These are phyloP conservation scores for Fusarium newnesense DNA, from an alignment of 2,329 filamentous ascomycete species.

Conservation along the genomic window DNA sequence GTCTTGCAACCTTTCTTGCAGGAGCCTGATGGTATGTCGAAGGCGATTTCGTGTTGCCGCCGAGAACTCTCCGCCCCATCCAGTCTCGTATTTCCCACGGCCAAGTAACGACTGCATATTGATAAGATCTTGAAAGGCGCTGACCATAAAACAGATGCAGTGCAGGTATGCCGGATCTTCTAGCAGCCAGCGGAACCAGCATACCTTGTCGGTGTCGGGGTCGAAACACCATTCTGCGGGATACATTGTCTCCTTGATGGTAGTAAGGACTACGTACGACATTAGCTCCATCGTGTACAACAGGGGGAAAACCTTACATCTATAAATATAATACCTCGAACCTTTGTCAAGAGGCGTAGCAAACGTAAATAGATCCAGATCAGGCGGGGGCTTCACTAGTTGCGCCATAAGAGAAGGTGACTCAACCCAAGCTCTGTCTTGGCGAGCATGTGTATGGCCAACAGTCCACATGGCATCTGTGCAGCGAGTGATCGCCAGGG, in stretches of 20 bases:
- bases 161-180: conserved; percentile 43
- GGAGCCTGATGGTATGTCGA: conserved; percentile 24
- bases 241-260: conserved; percentile 44
- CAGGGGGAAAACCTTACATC: conserved; percentile 3
- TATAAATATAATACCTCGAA: conserved; percentile 28
- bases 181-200: conserved; percentile 46
- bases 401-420: conserved; percentile 25
- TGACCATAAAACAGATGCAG: conserved; percentile 40
- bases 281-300: background rate
- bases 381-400: conserved; percentile 22
- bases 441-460: background rate
- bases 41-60: conserved; percentile 19
- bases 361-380: conserved; percentile 35
- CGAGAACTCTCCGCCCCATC: conserved; percentile 19
- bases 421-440: conserved; percentile 26
- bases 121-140: conserved; percentile 34
- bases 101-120: background rate
- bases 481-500: background rate
- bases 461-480: conserved; percentile 7
- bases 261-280: conserved; percentile 44
- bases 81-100: background rate
- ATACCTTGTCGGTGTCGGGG: conserved; percentile 31
- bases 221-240: conserved; percentile 45
- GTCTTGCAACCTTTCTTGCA: conserved; percentile 34
- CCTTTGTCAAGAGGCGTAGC: conserved; percentile 26